Evolutionary conservation across 208 protist species (phyloP), one percentile per base, ranked within the genome.

Genomic region (Crithidia fasciculata): DNA sequence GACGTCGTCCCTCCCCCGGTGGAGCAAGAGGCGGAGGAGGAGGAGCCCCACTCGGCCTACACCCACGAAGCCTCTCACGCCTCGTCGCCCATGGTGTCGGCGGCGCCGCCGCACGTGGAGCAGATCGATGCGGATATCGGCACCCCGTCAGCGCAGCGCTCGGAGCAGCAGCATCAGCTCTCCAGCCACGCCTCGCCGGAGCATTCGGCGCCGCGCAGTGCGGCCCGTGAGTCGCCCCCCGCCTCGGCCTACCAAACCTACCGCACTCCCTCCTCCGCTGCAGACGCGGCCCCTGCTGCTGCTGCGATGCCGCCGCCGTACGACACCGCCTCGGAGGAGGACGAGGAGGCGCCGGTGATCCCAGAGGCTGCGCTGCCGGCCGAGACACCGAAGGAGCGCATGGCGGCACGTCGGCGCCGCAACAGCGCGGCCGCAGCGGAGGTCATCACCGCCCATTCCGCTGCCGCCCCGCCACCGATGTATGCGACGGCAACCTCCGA

Each of bases 351-450:
- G 39, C n/a, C 43, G 40, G 54, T 65, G 3, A 44, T 60, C 28
- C 18, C 57, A 0, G 58, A 44, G 2, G 66, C 28, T 9, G 50
- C 57, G 28, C 50, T 72, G 57, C 73, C 73, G 36, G 44, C 41
- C 10, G 39, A 53, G n/a, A 68, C 57, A 18, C 65, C 59, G n/a
- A 47, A 55, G 50, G 73, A 78, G 49, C 73, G 59, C 58, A n/a
- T 78, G 56, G 66, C 53, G 12, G 73, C 73, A 8, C 65, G 45
- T 5, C 55, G 53, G n/a, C 57, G 43, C n/a, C 41, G 65, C 15
- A 13, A 9, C n/a, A 50, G 57, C 52, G 44, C 40, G 13, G 15
- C 41, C 45, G 12, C 50, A 9, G 64, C 64, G 15, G 52, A 68
- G 50, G 44, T 49, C 28, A 47, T 52, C 5, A 37, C 41, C 41